Evolutionary conservation across 495 filamentous ascomycete species (phyloP).

Genomic region (Xylaria intraflava): DNA sequence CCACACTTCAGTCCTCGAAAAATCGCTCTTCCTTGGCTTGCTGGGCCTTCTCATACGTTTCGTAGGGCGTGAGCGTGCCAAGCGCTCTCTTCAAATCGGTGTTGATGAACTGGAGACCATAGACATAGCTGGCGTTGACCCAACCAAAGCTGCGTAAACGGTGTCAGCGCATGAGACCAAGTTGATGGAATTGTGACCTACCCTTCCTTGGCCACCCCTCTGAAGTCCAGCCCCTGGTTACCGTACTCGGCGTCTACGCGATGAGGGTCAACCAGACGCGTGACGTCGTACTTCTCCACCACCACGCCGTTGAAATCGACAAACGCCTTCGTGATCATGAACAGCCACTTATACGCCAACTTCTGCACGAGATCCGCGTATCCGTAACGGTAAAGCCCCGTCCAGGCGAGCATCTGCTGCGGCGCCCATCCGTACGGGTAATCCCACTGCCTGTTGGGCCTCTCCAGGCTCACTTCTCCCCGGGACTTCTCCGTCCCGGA

Average conservation of each 20-base stretch:
- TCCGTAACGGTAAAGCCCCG: constrained; percentile 79
- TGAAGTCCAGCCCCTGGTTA: constrained; percentile 91
- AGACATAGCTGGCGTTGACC: constrained; percentile 96
- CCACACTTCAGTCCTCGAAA: constrained; percentile 27
- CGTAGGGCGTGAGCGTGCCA: constrained; percentile 74
- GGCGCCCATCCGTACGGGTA: constrained; percentile 98
- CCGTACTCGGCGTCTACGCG: constrained; percentile 94
- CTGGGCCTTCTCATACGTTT: constrained; percentile 57
- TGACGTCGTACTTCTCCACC: constrained; percentile 98
- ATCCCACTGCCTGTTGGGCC: constrained; percentile 95
- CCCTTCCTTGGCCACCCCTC: constrained; percentile 92
- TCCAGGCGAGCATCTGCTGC: constrained; percentile 98
- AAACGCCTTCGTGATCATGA: constrained; percentile 96
- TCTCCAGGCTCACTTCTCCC: constrained; percentile 67
- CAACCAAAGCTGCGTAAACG: constrained; percentile 72
- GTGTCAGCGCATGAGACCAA: constrained; percentile 1
- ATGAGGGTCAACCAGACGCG: constrained; percentile 78
- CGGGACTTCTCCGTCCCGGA: constrained; percentile 83
- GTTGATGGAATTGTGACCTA: constrained; percentile 43
- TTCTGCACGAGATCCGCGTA: constrained; percentile 83
- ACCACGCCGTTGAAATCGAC: constrained; percentile 96
- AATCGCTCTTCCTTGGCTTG: constrained; percentile 38
- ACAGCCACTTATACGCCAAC: constrained; percentile 89
- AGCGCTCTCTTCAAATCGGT: constrained; percentile 80
- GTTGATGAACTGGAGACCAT: constrained; percentile 76